These are phyloP conservation scores for Prunus padus DNA, from an alignment of 306 rosid genomes.

Conservation along the genomic window DNA sequence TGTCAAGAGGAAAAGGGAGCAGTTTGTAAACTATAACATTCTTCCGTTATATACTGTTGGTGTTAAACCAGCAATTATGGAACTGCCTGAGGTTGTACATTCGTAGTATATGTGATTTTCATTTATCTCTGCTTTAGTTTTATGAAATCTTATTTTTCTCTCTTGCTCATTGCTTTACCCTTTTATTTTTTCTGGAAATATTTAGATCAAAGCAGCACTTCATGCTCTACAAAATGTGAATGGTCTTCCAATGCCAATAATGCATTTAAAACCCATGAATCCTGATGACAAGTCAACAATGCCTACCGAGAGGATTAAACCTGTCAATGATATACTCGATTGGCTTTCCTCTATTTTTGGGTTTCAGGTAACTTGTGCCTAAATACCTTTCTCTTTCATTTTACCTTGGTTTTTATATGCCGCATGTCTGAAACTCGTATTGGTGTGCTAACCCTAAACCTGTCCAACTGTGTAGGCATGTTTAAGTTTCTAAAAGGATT, in stretches of 20 bases:
- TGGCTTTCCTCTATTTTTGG: constrained; percentile 84
- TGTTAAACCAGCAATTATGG: constrained; percentile 85
- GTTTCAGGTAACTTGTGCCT: constrained; percentile 69
- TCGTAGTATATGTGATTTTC: neutral
- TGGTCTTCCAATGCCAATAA: constrained; percentile 71
- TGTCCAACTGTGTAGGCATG: neutral
- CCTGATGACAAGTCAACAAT: constrained; percentile 37
- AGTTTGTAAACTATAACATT: constrained; percentile 73
- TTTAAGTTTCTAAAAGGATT: constrained; percentile 8
- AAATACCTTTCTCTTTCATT: constrained; percentile 16
- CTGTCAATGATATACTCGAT: constrained; percentile 82
- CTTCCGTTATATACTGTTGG: constrained; percentile 84
- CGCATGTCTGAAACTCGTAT: neutral
- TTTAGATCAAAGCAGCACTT: constrained; percentile 78
- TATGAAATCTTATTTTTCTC: constrained; percentile 6
- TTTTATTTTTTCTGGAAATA: constrained; percentile 17
- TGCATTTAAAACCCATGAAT: constrained; percentile 33
- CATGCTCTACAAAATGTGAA: constrained; percentile 57
- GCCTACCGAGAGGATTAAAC: constrained; percentile 51
- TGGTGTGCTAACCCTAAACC: constrained; percentile 8
- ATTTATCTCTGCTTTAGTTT: neutral
- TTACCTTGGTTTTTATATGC: neutral
- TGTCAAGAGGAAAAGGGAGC: constrained; percentile 61
- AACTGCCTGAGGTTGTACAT: constrained; percentile 75
- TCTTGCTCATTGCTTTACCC: constrained; percentile 10